Evolutionary conservation across 202 grass and related monocot genomes (phyloP), one percentile per base, ranked within the genome.

Genomic region (Setaria italica): DNA sequence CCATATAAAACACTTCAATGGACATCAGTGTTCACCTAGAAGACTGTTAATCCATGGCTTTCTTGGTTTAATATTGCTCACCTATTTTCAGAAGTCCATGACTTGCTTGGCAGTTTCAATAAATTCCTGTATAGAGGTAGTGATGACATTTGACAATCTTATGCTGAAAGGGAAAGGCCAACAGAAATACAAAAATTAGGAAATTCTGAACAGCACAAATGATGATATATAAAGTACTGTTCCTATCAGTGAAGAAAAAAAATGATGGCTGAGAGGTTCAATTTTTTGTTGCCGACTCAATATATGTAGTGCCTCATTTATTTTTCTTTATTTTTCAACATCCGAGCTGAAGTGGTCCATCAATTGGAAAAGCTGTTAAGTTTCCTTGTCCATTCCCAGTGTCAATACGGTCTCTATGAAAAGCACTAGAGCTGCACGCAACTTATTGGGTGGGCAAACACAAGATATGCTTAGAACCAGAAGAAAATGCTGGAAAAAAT

Each of bases 161-260:
- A 57, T 72, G 70, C 62, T 85, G 64, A 84, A 85, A 84, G 57
- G 63, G 77, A 88, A 60, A 67, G 11, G 58, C 70, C 78, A 91
- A 81, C 29, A 2, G 71, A 81, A 80, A 45, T 77, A 56, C 15
- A 84, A 63, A 21, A 76, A 29, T 5, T 71, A 19, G 5, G 64
- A 46, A 55, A 55, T 51, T 53, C 14, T 56, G 74, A 54, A 77
- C 14, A 76, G 5, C 45, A 62, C 53, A 87, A 71, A 84, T 21
- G 9, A 80, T 60, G 16, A 49, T 10, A 84, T 43, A 75, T 65
- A 70, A 66, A 65, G 55, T 56, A 10, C 8, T 33, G 54, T 76
- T 74, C 29, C 62, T 63, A 57, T 81, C 76, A 58, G 35, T 16
- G 20, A 67, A 65, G 49, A 41, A 70, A 81, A 81, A 29, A 60